These are phyloP conservation scores for Pistacia atlantica DNA, from an alignment of 345 rosid species.

Conservation along the genomic window DNA sequence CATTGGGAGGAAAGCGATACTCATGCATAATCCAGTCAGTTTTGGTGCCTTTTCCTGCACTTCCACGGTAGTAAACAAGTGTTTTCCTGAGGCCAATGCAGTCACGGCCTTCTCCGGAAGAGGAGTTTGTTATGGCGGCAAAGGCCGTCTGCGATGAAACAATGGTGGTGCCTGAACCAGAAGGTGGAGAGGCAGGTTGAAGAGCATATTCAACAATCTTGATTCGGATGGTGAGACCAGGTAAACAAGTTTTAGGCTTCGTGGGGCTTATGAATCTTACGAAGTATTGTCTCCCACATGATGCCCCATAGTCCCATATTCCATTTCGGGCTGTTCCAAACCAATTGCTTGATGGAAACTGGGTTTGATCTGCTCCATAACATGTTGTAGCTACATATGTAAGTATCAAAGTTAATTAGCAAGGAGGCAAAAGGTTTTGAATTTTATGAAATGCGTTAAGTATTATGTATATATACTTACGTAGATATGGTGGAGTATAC, in stretches of 20 bases:
- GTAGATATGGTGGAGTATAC: constrained; percentile 52
- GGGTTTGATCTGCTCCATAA: constrained; percentile 34
- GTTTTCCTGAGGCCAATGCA: constrained; percentile 89
- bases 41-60: constrained; percentile 93
- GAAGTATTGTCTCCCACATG: constrained; percentile 64
- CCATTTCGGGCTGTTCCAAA: constrained; percentile 74
- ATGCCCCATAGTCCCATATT: constrained; percentile 53
- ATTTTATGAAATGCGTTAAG: too few species aligned
- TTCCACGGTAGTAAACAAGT: constrained; percentile 82
- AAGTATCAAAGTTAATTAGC: not conserved
- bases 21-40: constrained; percentile 99
- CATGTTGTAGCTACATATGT: constrained; percentile 45
- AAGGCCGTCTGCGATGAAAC: constrained; percentile 57
- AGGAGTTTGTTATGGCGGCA: constrained; percentile 35
- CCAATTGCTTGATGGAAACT: constrained; percentile 59
- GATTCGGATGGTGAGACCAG: constrained; percentile 44
- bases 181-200: constrained; percentile 10
- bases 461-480: constrained; percentile 30
- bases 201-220: constrained; percentile 52
- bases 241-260: constrained; percentile 30
- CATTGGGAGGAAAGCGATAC: constrained; percentile 71
- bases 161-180: constrained; percentile 38
- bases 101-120: constrained; percentile 38
- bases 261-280: constrained; percentile 62
- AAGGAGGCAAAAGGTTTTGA: not conserved